These are phyloP conservation scores for Trametes coccinea DNA, from an alignment of 768 basidiomycete genomes.

Conservation along the genomic window DNA sequence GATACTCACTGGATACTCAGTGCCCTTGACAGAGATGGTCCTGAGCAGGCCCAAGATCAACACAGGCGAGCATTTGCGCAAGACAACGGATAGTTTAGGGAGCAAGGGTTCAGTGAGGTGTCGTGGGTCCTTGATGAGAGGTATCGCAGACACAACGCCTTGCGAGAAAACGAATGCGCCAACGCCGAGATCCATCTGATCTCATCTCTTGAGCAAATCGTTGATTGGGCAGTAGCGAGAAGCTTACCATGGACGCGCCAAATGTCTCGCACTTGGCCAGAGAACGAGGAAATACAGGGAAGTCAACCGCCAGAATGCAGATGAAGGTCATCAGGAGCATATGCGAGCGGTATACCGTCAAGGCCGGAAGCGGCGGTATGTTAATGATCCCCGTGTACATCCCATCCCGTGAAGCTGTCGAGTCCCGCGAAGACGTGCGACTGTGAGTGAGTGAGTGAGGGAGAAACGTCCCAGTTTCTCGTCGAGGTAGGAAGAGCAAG, in stretches of 20 bases:
- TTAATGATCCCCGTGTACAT: background rate
- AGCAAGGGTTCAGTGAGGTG: constrained; percentile 50
- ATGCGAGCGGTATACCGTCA: constrained; percentile 88
- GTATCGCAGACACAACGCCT: constrained; percentile 87
- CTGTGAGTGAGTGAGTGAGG: constrained; percentile 43
- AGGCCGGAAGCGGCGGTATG: constrained; percentile 58
- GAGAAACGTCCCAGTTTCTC: constrained; percentile 48
- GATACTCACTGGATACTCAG: constrained; percentile 85
- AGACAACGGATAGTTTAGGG: constrained; percentile 50
- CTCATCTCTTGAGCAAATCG: background rate
- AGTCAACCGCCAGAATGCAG: constrained; percentile 94
- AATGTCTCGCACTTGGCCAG: constrained; percentile 94
- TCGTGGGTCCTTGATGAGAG: constrained; percentile 64
- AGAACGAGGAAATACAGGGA: constrained; percentile 83
- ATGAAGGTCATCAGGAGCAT: constrained; percentile 94
- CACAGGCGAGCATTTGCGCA: constrained; percentile 66
- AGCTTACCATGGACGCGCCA: constrained; percentile 86
- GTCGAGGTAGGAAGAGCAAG: constrained; percentile 45
- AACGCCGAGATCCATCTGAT: constrained; percentile 95
- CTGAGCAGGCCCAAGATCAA: constrained; percentile 74
- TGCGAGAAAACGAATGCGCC: constrained; percentile 98
- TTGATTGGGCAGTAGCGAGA: background rate
- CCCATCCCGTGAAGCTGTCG: background rate
- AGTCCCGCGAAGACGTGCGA: constrained; percentile 17
- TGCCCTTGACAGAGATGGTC: constrained; percentile 85